Conservation (phyloP, 352 stramenopile species). For the Globisporangium rhizosaccharum region DNA sequence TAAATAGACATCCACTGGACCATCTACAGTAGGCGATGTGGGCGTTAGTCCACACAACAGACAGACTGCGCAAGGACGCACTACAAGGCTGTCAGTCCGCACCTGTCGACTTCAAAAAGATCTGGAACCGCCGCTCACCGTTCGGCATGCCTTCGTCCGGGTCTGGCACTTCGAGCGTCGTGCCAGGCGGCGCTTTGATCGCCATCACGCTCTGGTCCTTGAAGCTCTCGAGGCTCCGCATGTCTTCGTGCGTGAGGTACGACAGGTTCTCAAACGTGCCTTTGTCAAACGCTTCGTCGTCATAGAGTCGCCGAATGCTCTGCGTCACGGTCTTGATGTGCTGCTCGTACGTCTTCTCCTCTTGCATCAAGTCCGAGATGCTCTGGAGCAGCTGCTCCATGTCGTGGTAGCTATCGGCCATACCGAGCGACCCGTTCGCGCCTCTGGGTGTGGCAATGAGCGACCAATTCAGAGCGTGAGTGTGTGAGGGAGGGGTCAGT, state of each 20-base stretch:
- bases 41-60: background rate
- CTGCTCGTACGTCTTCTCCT: constrained; percentile 81
- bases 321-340: constrained; percentile 81
- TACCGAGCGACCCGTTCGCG: constrained; percentile 35
- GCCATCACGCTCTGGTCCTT: constrained; percentile 90
- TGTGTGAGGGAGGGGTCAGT: background rate
- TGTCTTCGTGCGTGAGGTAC: constrained; percentile 87
- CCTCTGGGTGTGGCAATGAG: constrained; percentile 25
- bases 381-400: constrained; percentile 68
- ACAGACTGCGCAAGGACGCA: background rate
- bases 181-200: constrained; percentile 91
- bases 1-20: constrained; percentile 89
- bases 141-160: constrained; percentile 91
- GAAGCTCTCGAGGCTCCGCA: constrained; percentile 80
- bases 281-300: constrained; percentile 78
- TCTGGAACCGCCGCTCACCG: constrained; percentile 89
- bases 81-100: background rate
- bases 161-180: constrained; percentile 92
- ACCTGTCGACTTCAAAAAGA: constrained; percentile 91
- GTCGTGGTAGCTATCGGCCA: constrained; percentile 52
- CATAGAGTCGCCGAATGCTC: constrained; percentile 77
- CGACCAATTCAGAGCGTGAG: background rate
- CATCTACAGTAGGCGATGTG: constrained; percentile 30
- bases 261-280: constrained; percentile 75
- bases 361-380: constrained; percentile 77